Evolutionary conservation across 352 stramenopile species (phyloP), one percentile per base, ranked within the genome.

Genomic region (Thraustochytrium aureum): DNA sequence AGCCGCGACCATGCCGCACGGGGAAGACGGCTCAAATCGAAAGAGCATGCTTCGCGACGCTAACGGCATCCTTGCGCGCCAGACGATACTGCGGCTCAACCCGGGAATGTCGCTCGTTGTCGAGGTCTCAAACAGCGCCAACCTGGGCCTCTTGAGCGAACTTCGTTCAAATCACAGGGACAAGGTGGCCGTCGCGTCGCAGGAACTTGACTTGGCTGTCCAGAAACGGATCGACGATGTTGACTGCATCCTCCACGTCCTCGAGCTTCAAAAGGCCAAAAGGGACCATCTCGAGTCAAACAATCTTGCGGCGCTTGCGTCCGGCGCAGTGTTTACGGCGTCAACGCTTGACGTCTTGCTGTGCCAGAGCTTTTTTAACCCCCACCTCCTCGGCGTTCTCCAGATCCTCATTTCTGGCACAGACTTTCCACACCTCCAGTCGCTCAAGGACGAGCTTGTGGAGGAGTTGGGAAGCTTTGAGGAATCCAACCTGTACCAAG

Each of bases 351-450:
- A 83, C 52, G 35, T 83, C n/a, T 22, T 66, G 1, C 35, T 83
- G 75, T 83, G 75, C 45, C 74, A 83, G 66, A 43, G 39, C 42
- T 83, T 79, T 20, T 83, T 69, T 62, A 83, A 83, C 54, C 75
- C 75, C 2, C 62, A 75, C 42, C 32, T 83, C 33, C 6, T 83
- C 5, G 35, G n/a, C 1, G 67, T 83, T 4, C 17, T 83, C 2
- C 62, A 83, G 52, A 5, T 59, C 7, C 65, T 83, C 5, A 62
- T 79, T 41, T 76, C 62, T n/a, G 73, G 20, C 14, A 35, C 56
- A 17, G n/a, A 72, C 14, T 7, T 14, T 10, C 42, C 20, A 6
- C 6, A 17, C 6, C 42, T 60, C 5, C 10, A 50, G 35, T 30
- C 47, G 45, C 60, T 56, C 33, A 61, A 42, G 39, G 14, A 14